Evolutionary conservation across 2,329 filamentous ascomycete genomes (phyloP).

Genomic region (Colletotrichum godetiae): DNA sequence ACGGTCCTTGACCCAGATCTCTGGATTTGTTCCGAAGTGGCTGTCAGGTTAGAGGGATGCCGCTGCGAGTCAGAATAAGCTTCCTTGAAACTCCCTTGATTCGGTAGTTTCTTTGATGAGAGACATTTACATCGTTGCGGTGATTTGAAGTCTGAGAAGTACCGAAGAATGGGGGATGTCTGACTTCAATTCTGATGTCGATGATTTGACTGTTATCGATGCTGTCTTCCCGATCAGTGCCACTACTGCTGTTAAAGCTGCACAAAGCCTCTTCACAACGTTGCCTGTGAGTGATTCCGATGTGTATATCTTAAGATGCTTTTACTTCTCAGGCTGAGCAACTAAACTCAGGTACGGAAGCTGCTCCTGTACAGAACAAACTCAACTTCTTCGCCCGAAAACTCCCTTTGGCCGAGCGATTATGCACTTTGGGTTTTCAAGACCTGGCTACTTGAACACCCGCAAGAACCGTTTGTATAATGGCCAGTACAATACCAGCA

Average conservation of each 20-base stretch:
- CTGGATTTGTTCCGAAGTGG: neutral
- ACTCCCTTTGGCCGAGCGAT: too few species aligned
- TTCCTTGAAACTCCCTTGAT: neutral
- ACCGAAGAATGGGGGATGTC: neutral
- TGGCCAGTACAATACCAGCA: neutral
- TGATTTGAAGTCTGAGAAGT: neutral
- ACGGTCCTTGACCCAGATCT: neutral
- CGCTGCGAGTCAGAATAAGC: neutral
- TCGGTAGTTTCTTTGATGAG: neutral
- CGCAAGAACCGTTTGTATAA: neutral
- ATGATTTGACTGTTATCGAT: neutral
- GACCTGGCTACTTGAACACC: neutral
- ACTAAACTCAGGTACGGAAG: neutral
- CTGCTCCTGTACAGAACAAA: neutral
- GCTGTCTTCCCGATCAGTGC: neutral
- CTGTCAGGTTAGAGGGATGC: neutral
- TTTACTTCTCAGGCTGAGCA: neutral
- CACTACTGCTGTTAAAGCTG: too few species aligned
- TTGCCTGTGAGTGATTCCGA: neutral
- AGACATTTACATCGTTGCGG: neutral
- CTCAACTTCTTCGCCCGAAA: neutral
- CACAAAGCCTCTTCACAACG: too few species aligned
- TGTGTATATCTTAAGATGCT: too few species aligned
- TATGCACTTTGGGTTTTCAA: neutral
- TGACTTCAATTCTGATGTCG: neutral